Conservation (phyloP, 305 asterid species). For the Fraxinus nigra region DNA sequence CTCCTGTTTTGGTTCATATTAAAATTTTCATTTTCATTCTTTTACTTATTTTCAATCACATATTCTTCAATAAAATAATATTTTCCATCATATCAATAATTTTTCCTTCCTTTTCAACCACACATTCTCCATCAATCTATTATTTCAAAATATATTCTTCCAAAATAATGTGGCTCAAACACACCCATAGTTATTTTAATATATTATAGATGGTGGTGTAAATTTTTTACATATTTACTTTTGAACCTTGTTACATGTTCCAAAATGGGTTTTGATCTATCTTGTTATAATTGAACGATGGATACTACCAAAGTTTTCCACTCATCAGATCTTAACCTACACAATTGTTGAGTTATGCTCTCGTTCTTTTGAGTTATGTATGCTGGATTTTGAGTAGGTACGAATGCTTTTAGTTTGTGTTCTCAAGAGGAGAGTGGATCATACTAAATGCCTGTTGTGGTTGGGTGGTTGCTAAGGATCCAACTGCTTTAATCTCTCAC, state of each 20-base stretch:
- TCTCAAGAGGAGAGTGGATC: not conserved
- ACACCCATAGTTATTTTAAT: not conserved
- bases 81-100: too few relatives aligned
- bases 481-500: not conserved
- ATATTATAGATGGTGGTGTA: not conserved
- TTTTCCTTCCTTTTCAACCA: too few relatives aligned
- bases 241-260: not conserved
- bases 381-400: not conserved
- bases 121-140: too few relatives aligned
- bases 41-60: too few relatives aligned
- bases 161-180: too few relatives aligned
- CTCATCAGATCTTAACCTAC: not conserved
- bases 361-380: not conserved
- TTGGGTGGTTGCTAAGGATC: not conserved
- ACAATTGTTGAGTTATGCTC: not conserved
- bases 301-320: not conserved
- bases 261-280: not conserved
- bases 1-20: too few relatives aligned
- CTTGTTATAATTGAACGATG: constrained; percentile 4
- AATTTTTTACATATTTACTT: not conserved
- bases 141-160: too few relatives aligned
- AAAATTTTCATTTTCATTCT: too few relatives aligned
- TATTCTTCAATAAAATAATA: too few relatives aligned
- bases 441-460: not conserved
- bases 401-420: not conserved